phyloP scores from a whole-genome alignment of 2,329 filamentous ascomycete genomes.

The Aspergillus flavus region DNA sequence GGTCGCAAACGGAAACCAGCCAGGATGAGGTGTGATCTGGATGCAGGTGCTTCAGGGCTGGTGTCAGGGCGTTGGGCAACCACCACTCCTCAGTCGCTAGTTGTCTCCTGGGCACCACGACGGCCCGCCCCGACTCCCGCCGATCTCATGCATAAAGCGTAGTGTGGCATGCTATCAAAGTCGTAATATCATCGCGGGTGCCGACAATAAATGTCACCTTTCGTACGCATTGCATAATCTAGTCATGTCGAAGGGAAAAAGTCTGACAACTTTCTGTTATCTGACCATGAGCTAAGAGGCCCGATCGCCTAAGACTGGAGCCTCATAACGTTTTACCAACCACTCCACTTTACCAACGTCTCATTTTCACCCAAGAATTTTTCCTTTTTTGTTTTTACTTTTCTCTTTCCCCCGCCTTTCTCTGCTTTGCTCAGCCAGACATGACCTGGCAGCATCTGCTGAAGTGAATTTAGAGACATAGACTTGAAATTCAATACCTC shows the following conservation, averaged over 20 bases:
- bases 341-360: not conserved
- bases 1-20: slow-evolving; percentile 19
- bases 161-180: slow-evolving; percentile 16
- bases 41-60: slow-evolving; percentile 23
- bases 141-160: slow-evolving; percentile 34
- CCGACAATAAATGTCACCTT: not conserved
- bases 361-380: not conserved
- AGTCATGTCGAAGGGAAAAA: not conserved
- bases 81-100: slow-evolving; percentile 22
- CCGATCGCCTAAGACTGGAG: not conserved
- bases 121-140: slow-evolving; percentile 34
- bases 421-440: not conserved
- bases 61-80: slow-evolving; percentile 26
- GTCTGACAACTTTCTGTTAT: not conserved
- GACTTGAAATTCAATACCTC: not conserved
- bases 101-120: slow-evolving; percentile 29
- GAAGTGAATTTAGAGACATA: not conserved
- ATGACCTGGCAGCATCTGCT: not conserved
- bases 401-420: not conserved
- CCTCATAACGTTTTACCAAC: slow-evolving; percentile 1
- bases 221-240: not conserved
- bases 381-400: not conserved
- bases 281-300: not conserved
- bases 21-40: slow-evolving; percentile 15
- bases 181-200: not conserved